A percentile compares a stretch with the other conserved stretches of the same genome.
Evolutionary conservation across 2,329 filamentous ascomycete genomes (phyloP).

Genomic region (Colletotrichum cereale): DNA sequence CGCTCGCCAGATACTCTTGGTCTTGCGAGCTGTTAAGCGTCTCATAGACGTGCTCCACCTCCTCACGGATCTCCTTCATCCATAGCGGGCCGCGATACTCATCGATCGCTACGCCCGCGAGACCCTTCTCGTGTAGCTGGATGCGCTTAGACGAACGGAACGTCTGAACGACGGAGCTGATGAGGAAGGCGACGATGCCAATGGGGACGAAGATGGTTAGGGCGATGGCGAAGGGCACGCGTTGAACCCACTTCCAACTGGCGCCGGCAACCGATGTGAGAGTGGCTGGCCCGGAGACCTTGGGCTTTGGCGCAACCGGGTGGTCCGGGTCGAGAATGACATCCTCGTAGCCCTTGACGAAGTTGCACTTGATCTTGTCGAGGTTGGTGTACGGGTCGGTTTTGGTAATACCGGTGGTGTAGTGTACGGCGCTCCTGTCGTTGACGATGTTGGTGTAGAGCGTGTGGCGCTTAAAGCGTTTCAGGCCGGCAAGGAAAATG

Average conservation of each 20-base stretch:
- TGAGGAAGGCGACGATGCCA: conserved; percentile 76
- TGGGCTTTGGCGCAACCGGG: conserved; percentile 67
- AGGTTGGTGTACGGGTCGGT: conserved; percentile 82
- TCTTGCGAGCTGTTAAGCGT: conserved; percentile 76
- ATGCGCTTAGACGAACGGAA: conserved; percentile 81
- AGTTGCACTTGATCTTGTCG: conserved; percentile 78
- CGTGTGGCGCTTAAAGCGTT: conserved; percentile 79
- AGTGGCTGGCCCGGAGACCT: conserved; percentile 45
- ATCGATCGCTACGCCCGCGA: conserved; percentile 74
- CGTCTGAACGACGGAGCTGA: conserved; percentile 83
- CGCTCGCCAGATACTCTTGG: conserved; percentile 76
- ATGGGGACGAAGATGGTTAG: conserved; percentile 81
- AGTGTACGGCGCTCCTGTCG: conserved; percentile 84
- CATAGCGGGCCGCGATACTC: conserved; percentile 79
- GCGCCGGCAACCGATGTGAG: conserved; percentile 51
- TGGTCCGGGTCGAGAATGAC: conserved; percentile 79
- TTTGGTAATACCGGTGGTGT: conserved; percentile 83
- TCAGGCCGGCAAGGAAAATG: conserved; percentile 86
- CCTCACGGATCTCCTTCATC: conserved; percentile 79
- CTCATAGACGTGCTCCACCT: conserved; percentile 83
- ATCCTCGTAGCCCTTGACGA: conserved; percentile 77
- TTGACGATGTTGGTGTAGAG: conserved; percentile 91
- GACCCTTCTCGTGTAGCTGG: conserved; percentile 78
- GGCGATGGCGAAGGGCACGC: conserved; percentile 73
- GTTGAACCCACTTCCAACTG: conserved; percentile 56